Percentiles rank a stretch among this genome's conserved stretches.
Conservation (phyloP, 2,329 filamentous ascomycete genomes). For the Leptographium flavum region DNA sequence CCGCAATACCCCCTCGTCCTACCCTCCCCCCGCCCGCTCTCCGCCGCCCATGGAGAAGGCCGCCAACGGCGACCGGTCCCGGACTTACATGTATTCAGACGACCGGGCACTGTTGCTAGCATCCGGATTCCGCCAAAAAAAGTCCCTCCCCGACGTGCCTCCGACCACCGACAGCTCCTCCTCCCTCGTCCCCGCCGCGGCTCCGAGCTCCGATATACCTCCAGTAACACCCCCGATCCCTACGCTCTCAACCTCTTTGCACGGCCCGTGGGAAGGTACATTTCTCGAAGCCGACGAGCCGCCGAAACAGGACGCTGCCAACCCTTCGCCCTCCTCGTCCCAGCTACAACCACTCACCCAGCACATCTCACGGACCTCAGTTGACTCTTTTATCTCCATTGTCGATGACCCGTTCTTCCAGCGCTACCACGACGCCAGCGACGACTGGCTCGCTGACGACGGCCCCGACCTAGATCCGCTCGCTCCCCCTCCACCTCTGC, state of each 20-base stretch:
- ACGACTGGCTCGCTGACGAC: slow-evolving; percentile 16
- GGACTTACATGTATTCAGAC: slow-evolving; percentile 11
- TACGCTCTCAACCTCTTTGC: not conserved
- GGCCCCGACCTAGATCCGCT: slow-evolving; percentile 1
- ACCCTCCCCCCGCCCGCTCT: not conserved
- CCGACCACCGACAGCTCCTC: not conserved
- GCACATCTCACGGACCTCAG: slow-evolving; percentile 13
- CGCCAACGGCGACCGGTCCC: not conserved
- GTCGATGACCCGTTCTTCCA: slow-evolving; percentile 42
- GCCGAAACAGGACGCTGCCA: not conserved
- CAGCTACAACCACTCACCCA: not conserved
- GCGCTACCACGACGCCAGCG: slow-evolving; percentile 24
- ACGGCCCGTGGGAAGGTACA: slow-evolving; percentile 8
- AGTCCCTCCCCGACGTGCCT: slow-evolving; percentile 2
- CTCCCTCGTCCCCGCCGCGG: not conserved
- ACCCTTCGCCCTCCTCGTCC: slow-evolving; percentile 3
- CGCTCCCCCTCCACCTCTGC: slow-evolving; percentile 12
- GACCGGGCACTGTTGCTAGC: slow-evolving; percentile 4
- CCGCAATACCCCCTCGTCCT: not conserved
- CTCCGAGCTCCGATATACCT: not conserved
- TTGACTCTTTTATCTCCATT: slow-evolving; percentile 37
- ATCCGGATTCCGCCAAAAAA: slow-evolving; percentile 7
- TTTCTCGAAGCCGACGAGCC: slow-evolving; percentile 9
- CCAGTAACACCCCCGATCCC: slow-evolving; percentile 4
- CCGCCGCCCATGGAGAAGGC: slow-evolving; percentile 5